These are phyloP conservation scores for Trichoderma virens DNA, from an alignment of 495 filamentous ascomycete species.

Conservation along the genomic window DNA sequence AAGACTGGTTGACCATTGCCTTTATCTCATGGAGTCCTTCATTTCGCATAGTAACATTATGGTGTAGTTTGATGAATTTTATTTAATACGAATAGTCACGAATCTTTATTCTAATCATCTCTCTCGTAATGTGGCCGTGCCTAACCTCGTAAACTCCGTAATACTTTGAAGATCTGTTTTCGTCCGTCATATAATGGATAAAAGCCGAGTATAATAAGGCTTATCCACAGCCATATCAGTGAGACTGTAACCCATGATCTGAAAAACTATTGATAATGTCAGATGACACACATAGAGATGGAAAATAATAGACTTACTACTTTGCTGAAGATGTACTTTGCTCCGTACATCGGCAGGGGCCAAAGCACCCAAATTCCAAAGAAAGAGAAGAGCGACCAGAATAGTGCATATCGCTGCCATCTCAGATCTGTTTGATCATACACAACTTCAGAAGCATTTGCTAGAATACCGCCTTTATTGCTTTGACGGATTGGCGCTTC, in stretches of 20 bases:
- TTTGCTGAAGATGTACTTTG: conserved; percentile 64
- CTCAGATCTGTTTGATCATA: neutral
- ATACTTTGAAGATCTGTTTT: neutral
- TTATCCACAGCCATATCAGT: neutral
- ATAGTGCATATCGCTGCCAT: neutral
- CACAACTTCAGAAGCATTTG: neutral
- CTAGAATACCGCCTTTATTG: conserved; percentile 11
- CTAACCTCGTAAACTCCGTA: neutral
- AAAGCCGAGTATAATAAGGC: neutral
- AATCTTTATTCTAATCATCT: too few species aligned
- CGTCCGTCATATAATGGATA: neutral
- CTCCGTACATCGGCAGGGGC: conserved; percentile 77
- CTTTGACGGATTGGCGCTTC: conserved; percentile 24
- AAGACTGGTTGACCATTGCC: neutral
- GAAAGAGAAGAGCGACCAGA: conserved; percentile 1
- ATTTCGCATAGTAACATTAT: neutral
- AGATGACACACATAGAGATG: neutral
- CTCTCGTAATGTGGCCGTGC: neutral
- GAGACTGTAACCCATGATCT: neutral
- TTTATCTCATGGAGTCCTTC: neutral
- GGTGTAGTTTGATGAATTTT: too few species aligned
- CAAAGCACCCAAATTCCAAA: conserved; percentile 56
- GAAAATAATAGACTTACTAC: neutral
- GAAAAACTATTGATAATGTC: neutral
- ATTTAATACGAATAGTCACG: too few species aligned